phyloP scores from a whole-genome alignment of 108 stramenopile species.

The Cyclotella kingstonii region DNA sequence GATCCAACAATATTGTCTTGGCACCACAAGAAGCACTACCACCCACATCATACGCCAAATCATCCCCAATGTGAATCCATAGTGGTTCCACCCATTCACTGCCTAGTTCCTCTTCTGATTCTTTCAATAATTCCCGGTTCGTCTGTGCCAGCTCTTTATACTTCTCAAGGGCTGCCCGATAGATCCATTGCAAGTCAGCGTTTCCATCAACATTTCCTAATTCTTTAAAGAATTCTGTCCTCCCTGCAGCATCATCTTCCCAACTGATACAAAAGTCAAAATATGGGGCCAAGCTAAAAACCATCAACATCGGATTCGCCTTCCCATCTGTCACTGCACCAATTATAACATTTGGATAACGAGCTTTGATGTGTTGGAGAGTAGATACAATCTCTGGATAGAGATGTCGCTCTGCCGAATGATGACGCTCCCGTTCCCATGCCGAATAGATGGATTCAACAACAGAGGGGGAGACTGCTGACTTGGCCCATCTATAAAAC shows the following conservation, averaged over 20 bases:
- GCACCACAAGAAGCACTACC: slow-evolving; percentile 78
- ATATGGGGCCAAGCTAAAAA: slow-evolving; percentile 81
- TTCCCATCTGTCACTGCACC: slow-evolving; percentile 89
- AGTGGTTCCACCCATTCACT: slow-evolving; percentile 39
- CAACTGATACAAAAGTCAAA: slow-evolving; percentile 89
- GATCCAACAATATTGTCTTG: slow-evolving; percentile 79
- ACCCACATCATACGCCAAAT: slow-evolving; percentile 86
- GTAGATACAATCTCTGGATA: slow-evolving; percentile 69
- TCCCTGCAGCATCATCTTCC: slow-evolving; percentile 83
- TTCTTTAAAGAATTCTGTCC: slow-evolving; percentile 77
- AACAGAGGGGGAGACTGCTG: slow-evolving; percentile 65
- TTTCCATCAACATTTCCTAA: slow-evolving; percentile 57
- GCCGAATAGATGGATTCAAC: slow-evolving; percentile 76
- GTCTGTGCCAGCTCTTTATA: slow-evolving; percentile 61
- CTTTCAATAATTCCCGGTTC: slow-evolving; percentile 42
- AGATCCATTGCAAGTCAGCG: slow-evolving; percentile 88
- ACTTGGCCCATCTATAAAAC: slow-evolving; percentile 62
- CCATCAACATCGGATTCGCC: slow-evolving; percentile 85
- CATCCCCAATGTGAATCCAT: slow-evolving; percentile 89
- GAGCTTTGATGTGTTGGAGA: slow-evolving; percentile 68
- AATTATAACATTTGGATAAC: slow-evolving; percentile 78
- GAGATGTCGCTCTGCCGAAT: slow-evolving; percentile 82
- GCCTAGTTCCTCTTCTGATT: slow-evolving; percentile 18
- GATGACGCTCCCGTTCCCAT: slow-evolving; percentile 90
- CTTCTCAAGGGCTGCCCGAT: slow-evolving; percentile 78